Evolutionary conservation across 2,329 filamentous ascomycete genomes (phyloP).

Genomic region (Hortaea sp.): DNA sequence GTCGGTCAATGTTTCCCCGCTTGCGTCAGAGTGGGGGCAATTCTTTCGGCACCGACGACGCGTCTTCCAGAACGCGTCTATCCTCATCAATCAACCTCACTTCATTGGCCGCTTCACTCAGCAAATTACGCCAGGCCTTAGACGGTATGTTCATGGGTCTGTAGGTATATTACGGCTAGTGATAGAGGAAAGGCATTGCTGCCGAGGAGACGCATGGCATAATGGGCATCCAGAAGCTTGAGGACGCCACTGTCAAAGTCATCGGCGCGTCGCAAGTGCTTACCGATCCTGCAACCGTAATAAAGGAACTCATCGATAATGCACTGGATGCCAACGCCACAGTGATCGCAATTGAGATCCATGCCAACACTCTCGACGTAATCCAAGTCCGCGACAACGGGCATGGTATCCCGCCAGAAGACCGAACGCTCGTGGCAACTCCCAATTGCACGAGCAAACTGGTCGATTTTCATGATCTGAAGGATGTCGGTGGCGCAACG

Average conservation of each 20-base stretch:
- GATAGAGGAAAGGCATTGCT: too few species aligned
- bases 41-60: background rate
- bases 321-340: constrained; percentile 62
- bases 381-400: constrained; percentile 67
- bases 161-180: too few species aligned
- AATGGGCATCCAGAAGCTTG: constrained; percentile 33
- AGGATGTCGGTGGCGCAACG: constrained; percentile 43
- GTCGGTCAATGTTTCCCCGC: background rate
- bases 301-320: constrained; percentile 74
- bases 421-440: constrained; percentile 53
- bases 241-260: constrained; percentile 37
- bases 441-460: constrained; percentile 69
- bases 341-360: constrained; percentile 53
- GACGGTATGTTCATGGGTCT: too few species aligned
- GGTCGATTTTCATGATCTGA: constrained; percentile 51
- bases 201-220: background rate
- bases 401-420: constrained; percentile 54
- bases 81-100: background rate
- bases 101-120: background rate
- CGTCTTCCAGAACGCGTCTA: background rate
- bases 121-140: too few species aligned
- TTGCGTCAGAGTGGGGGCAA: background rate
- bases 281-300: constrained; percentile 48
- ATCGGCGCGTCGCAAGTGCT: constrained; percentile 54
- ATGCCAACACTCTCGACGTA: constrained; percentile 55